Evolutionary conservation across 2,329 filamentous ascomycete genomes (phyloP), one percentile per base, ranked within the genome.

Genomic region (Trichoderma koningiopsis): DNA sequence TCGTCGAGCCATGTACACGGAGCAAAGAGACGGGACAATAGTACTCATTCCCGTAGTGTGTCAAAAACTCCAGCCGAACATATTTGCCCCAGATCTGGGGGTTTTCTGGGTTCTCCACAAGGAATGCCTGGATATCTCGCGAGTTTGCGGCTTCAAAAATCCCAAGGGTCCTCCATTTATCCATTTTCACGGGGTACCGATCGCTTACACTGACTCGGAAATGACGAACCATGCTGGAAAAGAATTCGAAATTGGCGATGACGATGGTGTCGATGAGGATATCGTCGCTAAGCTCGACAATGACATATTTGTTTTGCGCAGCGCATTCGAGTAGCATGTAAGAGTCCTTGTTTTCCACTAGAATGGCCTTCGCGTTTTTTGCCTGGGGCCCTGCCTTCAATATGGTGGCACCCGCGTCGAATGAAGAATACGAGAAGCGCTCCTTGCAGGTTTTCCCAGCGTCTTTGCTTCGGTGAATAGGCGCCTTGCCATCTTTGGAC

Each of bases 171-270:
- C 91, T 93, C 96, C 96, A 99, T 74, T 96, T 93, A 61, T 97
- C 94, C 68, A 88, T 80, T 79, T 97, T 98, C 66, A 96, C 92
- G 0, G 96, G 96, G 79, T 97, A 98, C 68, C 93, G 89, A 81
- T 98, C 96, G 69, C 94, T 96, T 59, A 97, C 95, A 77, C 93
- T 96, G 73, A 98, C 89, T 63, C 92, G 88, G 79, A 99, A 97
- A 59, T 90, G 92, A 65, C 94, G 91, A 74, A 98, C 92, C 87
- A 97, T 97, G 77, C 94, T 97, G 68, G 94, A 97, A 83, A 99
- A 99, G 83, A 99, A 99, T 79, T 99, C 96, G 75, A 96, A 99
- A 78, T 99, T 99, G 71, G 95, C 96, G 66, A 99, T 85, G n/a
- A 98, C 96, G 52, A 99, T 86, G 0, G 96, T 99, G 77, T 99